Conservation (phyloP, 768 basidiomycete genomes). For the Russula sp. region DNA sequence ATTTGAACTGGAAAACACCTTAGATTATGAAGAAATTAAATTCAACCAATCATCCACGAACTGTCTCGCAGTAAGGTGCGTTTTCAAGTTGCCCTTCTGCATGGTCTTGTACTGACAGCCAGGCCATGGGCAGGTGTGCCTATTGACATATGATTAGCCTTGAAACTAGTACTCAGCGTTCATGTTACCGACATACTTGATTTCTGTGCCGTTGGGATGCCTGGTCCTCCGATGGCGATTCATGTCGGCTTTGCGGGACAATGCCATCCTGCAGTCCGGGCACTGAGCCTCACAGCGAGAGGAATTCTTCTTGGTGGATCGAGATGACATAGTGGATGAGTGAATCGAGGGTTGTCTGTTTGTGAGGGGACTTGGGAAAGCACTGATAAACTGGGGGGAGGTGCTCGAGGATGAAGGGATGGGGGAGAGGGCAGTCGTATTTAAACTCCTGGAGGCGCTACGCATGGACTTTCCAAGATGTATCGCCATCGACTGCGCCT, state of each 20-base stretch:
- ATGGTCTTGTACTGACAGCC: constrained; percentile 1
- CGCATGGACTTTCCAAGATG: not conserved
- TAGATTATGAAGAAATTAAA: not conserved
- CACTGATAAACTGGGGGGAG: not conserved
- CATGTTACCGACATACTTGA: constrained; percentile 7
- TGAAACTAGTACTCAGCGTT: not conserved
- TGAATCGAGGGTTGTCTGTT: not conserved
- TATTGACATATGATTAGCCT: not conserved
- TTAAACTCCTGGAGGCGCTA: constrained; percentile 7
- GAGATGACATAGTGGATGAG: not conserved
- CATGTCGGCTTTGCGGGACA: constrained; percentile 6
- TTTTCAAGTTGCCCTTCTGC: constrained; percentile 1
- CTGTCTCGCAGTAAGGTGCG: constrained; percentile 2
- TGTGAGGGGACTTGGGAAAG: not conserved
- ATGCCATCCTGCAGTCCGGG: not conserved
- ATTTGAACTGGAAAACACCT: not conserved
- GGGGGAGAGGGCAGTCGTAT: not conserved
- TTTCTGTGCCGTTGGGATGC: constrained; percentile 4
- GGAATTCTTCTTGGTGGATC: not conserved
- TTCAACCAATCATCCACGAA: not conserved
- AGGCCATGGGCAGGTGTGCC: not conserved
- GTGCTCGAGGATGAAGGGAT: not conserved
- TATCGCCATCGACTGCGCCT: not conserved
- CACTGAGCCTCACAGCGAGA: not conserved
- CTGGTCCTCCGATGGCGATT: constrained; percentile 8